Conservation (phyloP, 495 filamentous ascomycete genomes). For the Penicillium salamii region DNA sequence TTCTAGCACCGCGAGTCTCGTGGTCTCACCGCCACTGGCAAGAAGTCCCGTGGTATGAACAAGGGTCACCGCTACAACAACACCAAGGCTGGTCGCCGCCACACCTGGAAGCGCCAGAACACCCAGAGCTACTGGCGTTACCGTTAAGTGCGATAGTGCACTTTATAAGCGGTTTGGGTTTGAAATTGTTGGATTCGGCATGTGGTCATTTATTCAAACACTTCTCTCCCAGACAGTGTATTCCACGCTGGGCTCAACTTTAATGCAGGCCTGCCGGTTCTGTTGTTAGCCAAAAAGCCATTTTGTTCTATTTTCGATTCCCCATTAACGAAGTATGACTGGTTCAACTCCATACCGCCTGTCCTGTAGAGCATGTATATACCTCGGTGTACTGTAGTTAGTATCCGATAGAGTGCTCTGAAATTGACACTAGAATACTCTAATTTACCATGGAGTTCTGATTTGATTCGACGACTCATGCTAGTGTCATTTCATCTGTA, state of each 20-base stretch:
- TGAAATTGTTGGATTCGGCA: conserved; percentile 38
- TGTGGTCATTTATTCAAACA: conserved; percentile 40
- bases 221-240: conserved; percentile 33
- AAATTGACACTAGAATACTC: too few species aligned
- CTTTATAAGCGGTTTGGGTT: conserved; percentile 20
- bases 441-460: too few species aligned
- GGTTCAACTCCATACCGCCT: conserved; percentile 27
- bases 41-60: conserved; percentile 98
- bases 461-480: too few species aligned
- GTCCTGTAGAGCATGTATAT: conserved; percentile 12
- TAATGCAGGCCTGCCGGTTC: conserved; percentile 43
- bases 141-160: conserved; percentile 48
- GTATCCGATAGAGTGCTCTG: too few species aligned
- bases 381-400: neutral
- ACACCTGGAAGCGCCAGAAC: conserved; percentile 99
- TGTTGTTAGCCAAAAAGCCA: conserved; percentile 47
- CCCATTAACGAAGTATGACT: conserved; percentile 47
- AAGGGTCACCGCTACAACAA: conserved; percentile 99
- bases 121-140: conserved; percentile 94
- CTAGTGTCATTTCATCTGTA: too few species aligned
- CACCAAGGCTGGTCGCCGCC: conserved; percentile 87
- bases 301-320: conserved; percentile 36
- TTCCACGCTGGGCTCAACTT: conserved; percentile 33
- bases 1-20: conserved; percentile 87
- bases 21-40: conserved; percentile 95